Percentiles rank a stretch among this genome's conserved stretches.
These are phyloP conservation scores for Aspergillus fischeri DNA, from an alignment of 2,329 filamentous ascomycete species.

Conservation along the genomic window DNA sequence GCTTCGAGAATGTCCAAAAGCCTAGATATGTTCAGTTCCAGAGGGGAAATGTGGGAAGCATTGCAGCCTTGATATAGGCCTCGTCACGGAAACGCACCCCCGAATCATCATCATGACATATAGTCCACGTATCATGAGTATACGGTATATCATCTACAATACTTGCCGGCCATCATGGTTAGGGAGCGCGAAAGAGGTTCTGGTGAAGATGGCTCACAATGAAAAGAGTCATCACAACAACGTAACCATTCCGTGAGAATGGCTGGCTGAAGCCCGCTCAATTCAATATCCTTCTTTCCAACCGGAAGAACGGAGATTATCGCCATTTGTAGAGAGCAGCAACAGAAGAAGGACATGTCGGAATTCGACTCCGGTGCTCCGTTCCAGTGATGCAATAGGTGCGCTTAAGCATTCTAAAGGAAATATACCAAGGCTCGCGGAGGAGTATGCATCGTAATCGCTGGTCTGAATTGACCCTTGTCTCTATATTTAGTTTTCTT, in stretches of 20 bases:
- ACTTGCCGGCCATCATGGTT: neutral
- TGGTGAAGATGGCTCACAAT: neutral
- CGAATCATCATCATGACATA: neutral
- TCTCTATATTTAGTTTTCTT: neutral
- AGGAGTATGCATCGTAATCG: no score
- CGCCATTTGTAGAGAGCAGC: neutral
- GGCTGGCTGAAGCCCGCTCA: neutral
- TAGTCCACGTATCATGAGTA: neutral
- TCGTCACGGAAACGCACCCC: neutral
- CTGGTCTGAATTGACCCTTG: no score
- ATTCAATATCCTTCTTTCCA: neutral
- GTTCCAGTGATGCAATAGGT: neutral
- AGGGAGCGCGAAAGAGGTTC: neutral
- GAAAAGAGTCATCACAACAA: neutral
- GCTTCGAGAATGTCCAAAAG: neutral
- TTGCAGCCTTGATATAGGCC: neutral
- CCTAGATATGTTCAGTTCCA: neutral
- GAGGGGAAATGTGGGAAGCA: neutral
- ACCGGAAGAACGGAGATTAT: neutral
- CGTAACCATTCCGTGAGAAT: neutral
- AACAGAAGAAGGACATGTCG: neutral
- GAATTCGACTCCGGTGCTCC: neutral
- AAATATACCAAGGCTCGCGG: neutral
- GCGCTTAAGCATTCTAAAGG: neutral
- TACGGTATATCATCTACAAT: neutral